A percentile compares a stretch with the other conserved stretches of the same genome.
Conservation (phyloP, 257 asterid genomes). For the Gentiana dahurica region DNA sequence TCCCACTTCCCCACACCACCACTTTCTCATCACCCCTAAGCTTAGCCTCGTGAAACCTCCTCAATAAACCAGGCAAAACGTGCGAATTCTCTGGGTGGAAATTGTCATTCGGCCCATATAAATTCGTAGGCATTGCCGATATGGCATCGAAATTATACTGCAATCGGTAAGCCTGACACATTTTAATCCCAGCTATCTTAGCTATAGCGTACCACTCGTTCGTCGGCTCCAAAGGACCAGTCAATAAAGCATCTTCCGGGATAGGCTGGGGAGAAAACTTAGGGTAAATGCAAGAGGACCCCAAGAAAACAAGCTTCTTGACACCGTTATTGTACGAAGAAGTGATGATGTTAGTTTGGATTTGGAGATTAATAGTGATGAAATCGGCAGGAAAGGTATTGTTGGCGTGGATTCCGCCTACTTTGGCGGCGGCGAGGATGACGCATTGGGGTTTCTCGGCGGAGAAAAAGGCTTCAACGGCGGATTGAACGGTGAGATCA, state of each 20-base stretch:
- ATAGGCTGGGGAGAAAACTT: conserved; percentile 93
- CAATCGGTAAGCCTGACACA: conserved; percentile 74
- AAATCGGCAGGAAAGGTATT: conserved; percentile 84
- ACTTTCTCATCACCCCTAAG: conserved; percentile 33
- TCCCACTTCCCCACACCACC: conserved; percentile 94
- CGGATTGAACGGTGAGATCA: conserved; percentile 74
- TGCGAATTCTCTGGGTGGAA: conserved; percentile 95
- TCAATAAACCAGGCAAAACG: conserved; percentile 70
- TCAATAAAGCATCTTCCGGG: conserved; percentile 70
- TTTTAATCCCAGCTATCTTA: conserved; percentile 80
- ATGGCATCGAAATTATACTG: conserved; percentile 72
- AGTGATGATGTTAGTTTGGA: conserved; percentile 80
- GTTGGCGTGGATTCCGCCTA: conserved; percentile 95
- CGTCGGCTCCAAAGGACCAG: conserved; percentile 80
- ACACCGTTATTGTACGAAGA: conserved; percentile 51
- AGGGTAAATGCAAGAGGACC: conserved; percentile 96
- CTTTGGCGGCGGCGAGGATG: conserved; percentile 90
- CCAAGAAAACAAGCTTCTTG: conserved; percentile 60
- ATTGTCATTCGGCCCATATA: conserved; percentile 73
- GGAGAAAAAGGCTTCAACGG: conserved; percentile 73
- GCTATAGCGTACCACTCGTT: conserved; percentile 93
- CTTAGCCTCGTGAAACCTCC: conserved; percentile 84
- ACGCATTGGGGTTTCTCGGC: conserved; percentile 53
- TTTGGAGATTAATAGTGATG: conserved; percentile 85
- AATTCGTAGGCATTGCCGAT: conserved; percentile 83